phyloP scores from a whole-genome alignment of 805 yeast genomes.

The Kurtzmaniella cleridarum region DNA sequence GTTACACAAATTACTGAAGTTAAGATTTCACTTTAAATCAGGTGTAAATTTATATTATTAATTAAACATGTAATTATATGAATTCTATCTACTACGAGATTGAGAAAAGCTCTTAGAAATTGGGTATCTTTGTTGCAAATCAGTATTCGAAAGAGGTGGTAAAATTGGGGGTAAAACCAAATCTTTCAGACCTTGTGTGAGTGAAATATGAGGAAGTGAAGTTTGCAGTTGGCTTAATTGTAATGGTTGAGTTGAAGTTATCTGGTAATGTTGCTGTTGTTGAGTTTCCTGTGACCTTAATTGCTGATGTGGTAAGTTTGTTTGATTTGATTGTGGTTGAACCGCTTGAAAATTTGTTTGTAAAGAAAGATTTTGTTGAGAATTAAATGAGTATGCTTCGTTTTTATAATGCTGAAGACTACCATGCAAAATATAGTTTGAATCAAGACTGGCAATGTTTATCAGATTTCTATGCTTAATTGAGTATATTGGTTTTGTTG shows the following conservation, averaged over 20 bases:
- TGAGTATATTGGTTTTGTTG: background rate
- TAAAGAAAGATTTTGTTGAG: no score
- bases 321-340: no score
- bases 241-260: constrained; percentile 7
- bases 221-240: constrained; percentile 6
- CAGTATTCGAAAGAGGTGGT: constrained; percentile 1
- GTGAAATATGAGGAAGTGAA: constrained; percentile 4
- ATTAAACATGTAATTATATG: no score
- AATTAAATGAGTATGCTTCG: no score
- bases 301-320: background rate
- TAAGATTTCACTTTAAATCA: no score
- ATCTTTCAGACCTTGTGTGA: constrained; percentile 1
- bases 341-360: no score
- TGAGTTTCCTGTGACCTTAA: constrained; percentile 4
- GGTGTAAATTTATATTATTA: no score
- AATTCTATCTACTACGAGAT: no score
- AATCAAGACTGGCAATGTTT: background rate
- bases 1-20: no score
- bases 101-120: no score
- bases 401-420: no score
- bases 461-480: constrained; percentile 4
- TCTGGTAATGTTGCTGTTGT: constrained; percentile 2
- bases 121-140: no score
- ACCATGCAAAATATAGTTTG: constrained; percentile 1
- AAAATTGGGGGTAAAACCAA: constrained; percentile 2